Percentiles rank a stretch among this genome's conserved stretches.
These are phyloP conservation scores for Ceratocystis smalleyi DNA, from an alignment of 2,329 filamentous ascomycete species.

Conservation along the genomic window DNA sequence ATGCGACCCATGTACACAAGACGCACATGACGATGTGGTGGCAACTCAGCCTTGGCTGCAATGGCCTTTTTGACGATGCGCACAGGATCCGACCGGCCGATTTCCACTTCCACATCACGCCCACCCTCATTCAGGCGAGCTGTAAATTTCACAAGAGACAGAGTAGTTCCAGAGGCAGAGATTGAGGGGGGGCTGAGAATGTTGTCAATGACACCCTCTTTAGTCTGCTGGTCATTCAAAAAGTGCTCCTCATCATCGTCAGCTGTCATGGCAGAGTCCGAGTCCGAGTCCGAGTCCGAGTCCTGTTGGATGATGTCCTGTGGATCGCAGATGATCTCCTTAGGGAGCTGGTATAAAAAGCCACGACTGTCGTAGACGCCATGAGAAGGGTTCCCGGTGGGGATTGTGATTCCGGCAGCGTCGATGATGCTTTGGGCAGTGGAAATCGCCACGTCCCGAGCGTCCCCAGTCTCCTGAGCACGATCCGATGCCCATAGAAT, in stretches of 20 bases:
- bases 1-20: constrained; percentile 72
- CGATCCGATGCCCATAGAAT: constrained; percentile 45
- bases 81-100: constrained; percentile 49
- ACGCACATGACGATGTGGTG: constrained; percentile 43
- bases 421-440: constrained; percentile 70
- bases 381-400: constrained; percentile 55
- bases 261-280: constrained; percentile 20
- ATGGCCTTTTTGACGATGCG: constrained; percentile 44
- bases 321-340: constrained; percentile 54
- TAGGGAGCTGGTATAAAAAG: constrained; percentile 52
- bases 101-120: constrained; percentile 43
- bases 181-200: neutral
- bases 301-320: constrained; percentile 34
- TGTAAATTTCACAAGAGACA: constrained; percentile 19
- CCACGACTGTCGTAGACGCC: constrained; percentile 59
- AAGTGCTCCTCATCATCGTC: constrained; percentile 20
- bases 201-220: neutral
- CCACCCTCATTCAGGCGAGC: constrained; percentile 52
- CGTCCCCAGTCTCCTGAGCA: constrained; percentile 25
- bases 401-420: constrained; percentile 60
- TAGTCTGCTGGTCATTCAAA: neutral
- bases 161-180: neutral
- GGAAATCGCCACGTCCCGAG: constrained; percentile 29
- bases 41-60: constrained; percentile 48
- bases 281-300: constrained; percentile 17